Base-by-base conservation (phyloP, 1,139 yeast species). In the Oligophagozyma castellii region DNA sequence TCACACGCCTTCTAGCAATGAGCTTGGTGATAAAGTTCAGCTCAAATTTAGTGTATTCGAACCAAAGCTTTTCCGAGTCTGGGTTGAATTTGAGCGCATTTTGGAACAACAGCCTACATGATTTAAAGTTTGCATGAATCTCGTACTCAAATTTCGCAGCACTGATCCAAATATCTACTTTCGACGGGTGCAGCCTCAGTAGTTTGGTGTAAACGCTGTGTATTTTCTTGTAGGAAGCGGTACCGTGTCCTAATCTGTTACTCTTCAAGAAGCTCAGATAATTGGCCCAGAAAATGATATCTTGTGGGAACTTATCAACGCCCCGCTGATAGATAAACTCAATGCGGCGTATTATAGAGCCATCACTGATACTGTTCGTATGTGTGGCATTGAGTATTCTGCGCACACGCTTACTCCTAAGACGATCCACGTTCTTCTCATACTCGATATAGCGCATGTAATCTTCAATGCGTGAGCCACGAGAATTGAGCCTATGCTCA, bases 131-230 rank as follows among this genome's bases (percentile, higher is more conserved):
- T 29, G 89, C 80, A 54, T 89, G 84, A 24, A 67, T 68, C 44
- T 89, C 95, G 45, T 81, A 75, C 56, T 92, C 96, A 54, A 83
- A 84, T 50, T 81, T 81, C 27, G 96, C 95, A 14, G 95, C 95
- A 46, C 84, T 70, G 30, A 89, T 70, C 98, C 98, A 92, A 10
- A 92, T 80, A 43, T 76, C 77, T 2, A 84, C 70, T 47, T 84
- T 80, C 31, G 81, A 68, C n/a, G 98, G 96, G 49, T 89, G 96
- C 38, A 83, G 59, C 55, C 77, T 84, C 43, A 92, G 63, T 43
- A 89, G 62, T 35, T 73, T 69, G 3, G 92, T 74, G 51, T 84
- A 83, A 5, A 83, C 73, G 41, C 72, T 74, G 51, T 81, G 84
- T n/a, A 83, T 71, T 26, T 76, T 76, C 43, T 79, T 77, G 38